Evolutionary conservation across 2,329 filamentous ascomycete species (phyloP).

Genomic region (Trematosphaeria pertusa): DNA sequence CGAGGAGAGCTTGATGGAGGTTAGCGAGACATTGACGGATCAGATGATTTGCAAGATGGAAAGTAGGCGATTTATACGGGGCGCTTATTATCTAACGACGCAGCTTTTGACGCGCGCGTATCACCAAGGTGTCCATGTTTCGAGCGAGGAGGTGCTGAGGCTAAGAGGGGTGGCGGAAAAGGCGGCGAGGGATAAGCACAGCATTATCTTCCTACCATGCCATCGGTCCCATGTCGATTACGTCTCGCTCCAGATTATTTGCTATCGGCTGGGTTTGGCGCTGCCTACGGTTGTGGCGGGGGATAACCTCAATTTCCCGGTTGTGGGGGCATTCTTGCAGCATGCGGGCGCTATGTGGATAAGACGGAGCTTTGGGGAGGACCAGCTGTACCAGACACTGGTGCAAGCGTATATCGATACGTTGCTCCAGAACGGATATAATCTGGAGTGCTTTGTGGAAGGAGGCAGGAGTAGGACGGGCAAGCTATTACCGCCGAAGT

Average conservation of each 20-base stretch:
- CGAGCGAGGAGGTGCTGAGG: slow-evolving; percentile 88
- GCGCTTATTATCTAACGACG: slow-evolving; percentile 87
- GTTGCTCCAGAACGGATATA: slow-evolving; percentile 86
- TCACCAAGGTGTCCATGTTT: slow-evolving; percentile 96
- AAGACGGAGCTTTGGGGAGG: slow-evolving; percentile 87
- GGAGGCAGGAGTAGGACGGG: slow-evolving; percentile 91
- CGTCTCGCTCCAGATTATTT: slow-evolving; percentile 92
- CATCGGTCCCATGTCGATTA: slow-evolving; percentile 97
- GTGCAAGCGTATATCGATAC: slow-evolving; percentile 97
- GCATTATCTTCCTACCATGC: slow-evolving; percentile 93
- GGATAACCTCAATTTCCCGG: slow-evolving; percentile 93
- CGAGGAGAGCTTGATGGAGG: slow-evolving; percentile 75
- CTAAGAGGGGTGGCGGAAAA: slow-evolving; percentile 81
- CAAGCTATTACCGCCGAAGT: slow-evolving; percentile 92
- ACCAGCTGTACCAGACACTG: slow-evolving; percentile 87
- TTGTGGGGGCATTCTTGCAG: slow-evolving; percentile 88
- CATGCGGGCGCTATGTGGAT: slow-evolving; percentile 98
- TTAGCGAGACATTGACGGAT: slow-evolving; percentile 86
- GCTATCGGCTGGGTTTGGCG: slow-evolving; percentile 88
- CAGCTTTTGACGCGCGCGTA: slow-evolving; percentile 92
- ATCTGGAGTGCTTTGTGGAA: slow-evolving; percentile 99
- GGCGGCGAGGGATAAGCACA: slow-evolving; percentile 87
- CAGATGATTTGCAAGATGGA: slow-evolving; percentile 99
- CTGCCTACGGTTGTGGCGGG: slow-evolving; percentile 92
- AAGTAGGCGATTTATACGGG: slow-evolving; percentile 87